phyloP scores from a whole-genome alignment of 768 basidiomycete species.

The Termitomyces sp. region DNA sequence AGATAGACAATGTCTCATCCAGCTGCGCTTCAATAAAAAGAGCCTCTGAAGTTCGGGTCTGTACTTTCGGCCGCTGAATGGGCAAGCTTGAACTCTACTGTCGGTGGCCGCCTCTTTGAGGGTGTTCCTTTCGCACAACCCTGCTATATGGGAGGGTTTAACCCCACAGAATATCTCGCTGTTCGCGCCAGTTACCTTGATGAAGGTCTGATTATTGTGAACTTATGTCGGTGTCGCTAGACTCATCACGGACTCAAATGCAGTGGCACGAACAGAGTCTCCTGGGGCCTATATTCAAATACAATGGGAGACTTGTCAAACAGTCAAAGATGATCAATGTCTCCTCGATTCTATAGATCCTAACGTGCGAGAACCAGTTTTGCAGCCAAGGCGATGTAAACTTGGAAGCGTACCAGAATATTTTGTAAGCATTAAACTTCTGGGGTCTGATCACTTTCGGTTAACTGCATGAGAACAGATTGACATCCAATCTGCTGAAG shows the following conservation, averaged over 20 bases:
- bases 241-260: conserved; percentile 3
- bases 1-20: too few relatives aligned
- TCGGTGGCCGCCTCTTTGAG: conserved; percentile 17
- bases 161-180: conserved; percentile 14
- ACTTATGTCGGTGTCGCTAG: background rate
- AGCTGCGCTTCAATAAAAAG: background rate
- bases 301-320: conserved; percentile 59
- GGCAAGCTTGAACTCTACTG: conserved; percentile 14
- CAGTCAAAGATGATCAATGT: conserved; percentile 37
- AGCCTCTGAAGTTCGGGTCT: conserved; percentile 3
- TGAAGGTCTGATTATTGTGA: conserved; percentile 14
- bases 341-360: conserved; percentile 39
- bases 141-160: conserved; percentile 19
- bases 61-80: conserved; percentile 12
- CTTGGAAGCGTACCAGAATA: conserved; percentile 35
- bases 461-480: conserved; percentile 8
- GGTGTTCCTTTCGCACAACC: conserved; percentile 22
- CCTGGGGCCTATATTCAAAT: conserved; percentile 32
- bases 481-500: conserved; percentile 35
- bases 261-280: conserved; percentile 16
- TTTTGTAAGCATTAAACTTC: conserved; percentile 28
- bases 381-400: conserved; percentile 28
- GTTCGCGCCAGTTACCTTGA: conserved; percentile 19
- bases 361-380: conserved; percentile 22
- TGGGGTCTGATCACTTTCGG: background rate